Conservation (phyloP, 2,329 filamentous ascomycete genomes). For the Emergomyces pasteurianus region DNA sequence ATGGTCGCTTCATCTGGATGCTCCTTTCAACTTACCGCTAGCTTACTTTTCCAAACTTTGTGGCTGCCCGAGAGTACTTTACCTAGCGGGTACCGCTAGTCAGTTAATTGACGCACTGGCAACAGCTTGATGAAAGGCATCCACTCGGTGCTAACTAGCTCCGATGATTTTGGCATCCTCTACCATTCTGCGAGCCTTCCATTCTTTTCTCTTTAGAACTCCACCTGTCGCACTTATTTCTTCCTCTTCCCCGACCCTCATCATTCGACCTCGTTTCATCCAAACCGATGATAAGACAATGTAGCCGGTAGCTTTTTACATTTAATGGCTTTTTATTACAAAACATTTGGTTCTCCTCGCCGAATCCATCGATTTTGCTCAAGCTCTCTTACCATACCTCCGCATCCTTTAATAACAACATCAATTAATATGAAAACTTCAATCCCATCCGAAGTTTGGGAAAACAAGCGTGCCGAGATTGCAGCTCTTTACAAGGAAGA, state of each 20-base stretch:
- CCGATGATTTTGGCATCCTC: not conserved
- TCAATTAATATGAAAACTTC: constrained; percentile 27
- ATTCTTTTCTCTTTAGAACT: not conserved
- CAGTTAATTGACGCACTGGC: constrained; percentile 1
- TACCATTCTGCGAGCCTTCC: not conserved
- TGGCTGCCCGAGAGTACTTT: not conserved
- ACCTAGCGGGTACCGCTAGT: not conserved
- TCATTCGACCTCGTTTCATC: not conserved
- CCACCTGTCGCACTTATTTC: not conserved
- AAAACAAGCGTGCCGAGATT: constrained; percentile 32
- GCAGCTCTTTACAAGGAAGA: constrained; percentile 32
- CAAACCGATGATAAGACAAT: not conserved
- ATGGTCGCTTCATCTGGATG: not conserved
- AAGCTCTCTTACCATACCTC: not conserved
- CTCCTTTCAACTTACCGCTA: not conserved
- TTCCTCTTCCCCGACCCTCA: not conserved
- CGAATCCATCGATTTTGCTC: not conserved
- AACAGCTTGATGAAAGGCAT: not conserved
- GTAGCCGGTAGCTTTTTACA: not conserved
- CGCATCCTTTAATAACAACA: constrained; percentile 2
- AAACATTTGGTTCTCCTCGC: not conserved
- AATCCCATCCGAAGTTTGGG: constrained; percentile 33
- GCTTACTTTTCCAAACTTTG: not conserved
- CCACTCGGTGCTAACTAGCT: not conserved
- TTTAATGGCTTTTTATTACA: not conserved